phyloP scores from a whole-genome alignment of 345 rosid genomes.

The Trapa incisa region DNA sequence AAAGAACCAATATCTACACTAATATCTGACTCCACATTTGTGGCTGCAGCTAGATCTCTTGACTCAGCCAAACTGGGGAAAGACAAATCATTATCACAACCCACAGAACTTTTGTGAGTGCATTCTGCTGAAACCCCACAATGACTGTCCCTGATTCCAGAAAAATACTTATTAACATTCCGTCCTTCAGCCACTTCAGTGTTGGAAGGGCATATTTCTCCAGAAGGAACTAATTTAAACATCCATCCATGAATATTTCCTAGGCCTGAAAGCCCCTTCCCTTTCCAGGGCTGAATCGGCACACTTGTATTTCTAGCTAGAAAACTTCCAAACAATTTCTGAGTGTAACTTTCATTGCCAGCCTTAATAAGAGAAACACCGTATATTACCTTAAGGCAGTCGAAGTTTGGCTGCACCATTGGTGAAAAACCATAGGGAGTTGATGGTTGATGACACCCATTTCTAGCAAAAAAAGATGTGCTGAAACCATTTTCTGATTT shows the following conservation, averaged over 20 bases:
- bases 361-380: slow-evolving; percentile 21
- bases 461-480: slow-evolving; percentile 19
- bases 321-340: slow-evolving; percentile 18
- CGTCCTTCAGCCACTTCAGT: slow-evolving; percentile 16
- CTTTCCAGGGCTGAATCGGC: slow-evolving; percentile 13
- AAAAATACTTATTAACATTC: slow-evolving; percentile 12
- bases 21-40: slow-evolving; percentile 3
- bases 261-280: slow-evolving; percentile 15
- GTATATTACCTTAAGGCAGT: slow-evolving; percentile 26
- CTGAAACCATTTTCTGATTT: slow-evolving; percentile 11
- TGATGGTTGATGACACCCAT: slow-evolving; percentile 20
- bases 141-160: slow-evolving; percentile 7
- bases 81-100: slow-evolving; percentile 11
- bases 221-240: slow-evolving; percentile 30
- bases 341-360: slow-evolving; percentile 8
- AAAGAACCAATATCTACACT: slow-evolving; percentile 19
- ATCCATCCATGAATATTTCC: slow-evolving; percentile 34
- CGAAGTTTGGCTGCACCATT: slow-evolving; percentile 19
- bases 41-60: slow-evolving; percentile 16
- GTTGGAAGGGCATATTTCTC: slow-evolving; percentile 8
- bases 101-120: slow-evolving; percentile 12
- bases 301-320: slow-evolving; percentile 10
- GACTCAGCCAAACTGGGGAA: slow-evolving; percentile 15
- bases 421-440: slow-evolving; percentile 10
- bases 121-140: slow-evolving; percentile 17